These are phyloP conservation scores for Phycomyces nitens DNA, from an alignment of 192 early-diverging fungal species.

Conservation along the genomic window DNA sequence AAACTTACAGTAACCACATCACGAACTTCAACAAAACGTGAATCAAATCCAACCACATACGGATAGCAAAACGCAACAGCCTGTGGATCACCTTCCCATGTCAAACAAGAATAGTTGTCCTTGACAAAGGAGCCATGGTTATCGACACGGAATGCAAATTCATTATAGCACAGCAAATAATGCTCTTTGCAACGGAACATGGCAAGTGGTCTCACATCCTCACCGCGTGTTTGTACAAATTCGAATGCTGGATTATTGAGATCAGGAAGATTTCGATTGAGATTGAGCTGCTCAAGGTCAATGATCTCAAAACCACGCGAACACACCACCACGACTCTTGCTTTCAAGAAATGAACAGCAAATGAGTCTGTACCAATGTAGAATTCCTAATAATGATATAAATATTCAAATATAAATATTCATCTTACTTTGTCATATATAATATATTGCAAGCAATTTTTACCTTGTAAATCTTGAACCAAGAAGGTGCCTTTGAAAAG, in stretches of 20 bases:
- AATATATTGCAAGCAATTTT: too few species aligned
- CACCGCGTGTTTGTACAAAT: slow-evolving; percentile 70
- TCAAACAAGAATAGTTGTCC: slow-evolving; percentile 3
- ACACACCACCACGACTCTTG: slow-evolving; percentile 82
- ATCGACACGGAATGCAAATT: slow-evolving; percentile 79
- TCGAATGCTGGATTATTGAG: slow-evolving; percentile 67
- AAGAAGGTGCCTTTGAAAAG: slow-evolving; percentile 17
- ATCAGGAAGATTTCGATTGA: slow-evolving; percentile 75
- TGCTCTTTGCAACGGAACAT: slow-evolving; percentile 73
- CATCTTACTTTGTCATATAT: neutral
- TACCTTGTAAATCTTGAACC: slow-evolving; percentile 33
- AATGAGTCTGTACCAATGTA: slow-evolving; percentile 87
- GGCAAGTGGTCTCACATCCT: slow-evolving; percentile 72
- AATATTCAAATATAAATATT: slow-evolving; percentile 25
- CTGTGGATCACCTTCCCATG: slow-evolving; percentile 83
- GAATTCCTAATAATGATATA: slow-evolving; percentile 60
- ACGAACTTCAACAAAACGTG: slow-evolving; percentile 86
- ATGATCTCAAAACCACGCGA: slow-evolving; percentile 92
- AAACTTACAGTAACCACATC: slow-evolving; percentile 66
- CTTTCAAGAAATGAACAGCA: slow-evolving; percentile 79
- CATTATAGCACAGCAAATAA: slow-evolving; percentile 89
- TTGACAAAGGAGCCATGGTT: slow-evolving; percentile 47
- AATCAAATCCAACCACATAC: slow-evolving; percentile 89
- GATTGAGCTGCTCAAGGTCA: slow-evolving; percentile 76
- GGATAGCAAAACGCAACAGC: slow-evolving; percentile 73